phyloP scores from a whole-genome alignment of 2,329 filamentous ascomycete genomes.

The Fusarium equiseti region DNA sequence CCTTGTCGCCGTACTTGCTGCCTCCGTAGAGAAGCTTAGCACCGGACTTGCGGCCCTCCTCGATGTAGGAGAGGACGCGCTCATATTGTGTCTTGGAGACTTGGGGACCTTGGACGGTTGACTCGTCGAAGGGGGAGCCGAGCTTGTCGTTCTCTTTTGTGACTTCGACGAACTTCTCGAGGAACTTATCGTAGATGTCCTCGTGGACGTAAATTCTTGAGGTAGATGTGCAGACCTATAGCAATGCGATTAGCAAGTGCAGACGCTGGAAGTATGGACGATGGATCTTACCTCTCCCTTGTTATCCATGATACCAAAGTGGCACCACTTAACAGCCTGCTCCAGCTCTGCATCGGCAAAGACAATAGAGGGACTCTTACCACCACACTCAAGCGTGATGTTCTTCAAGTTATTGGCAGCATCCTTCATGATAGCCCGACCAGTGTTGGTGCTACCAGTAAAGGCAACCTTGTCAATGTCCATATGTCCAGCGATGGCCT shows the following conservation, averaged over 20 bases:
- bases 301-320: slow-evolving; percentile 62
- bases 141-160: slow-evolving; percentile 65
- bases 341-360: slow-evolving; percentile 71
- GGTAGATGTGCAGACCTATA: slow-evolving; percentile 67
- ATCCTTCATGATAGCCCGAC: slow-evolving; percentile 75
- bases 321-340: slow-evolving; percentile 67
- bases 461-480: slow-evolving; percentile 78
- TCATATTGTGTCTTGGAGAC: slow-evolving; percentile 74
- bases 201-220: slow-evolving; percentile 53
- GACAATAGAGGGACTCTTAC: slow-evolving; percentile 68
- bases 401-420: slow-evolving; percentile 70
- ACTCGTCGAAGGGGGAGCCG: slow-evolving; percentile 71
- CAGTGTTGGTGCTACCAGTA: slow-evolving; percentile 75
- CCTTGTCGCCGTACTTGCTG: slow-evolving; percentile 40
- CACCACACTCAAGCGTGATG: slow-evolving; percentile 69
- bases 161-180: slow-evolving; percentile 64
- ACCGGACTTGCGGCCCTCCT: slow-evolving; percentile 72
- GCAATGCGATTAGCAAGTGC: neutral
- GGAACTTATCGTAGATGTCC: neutral
- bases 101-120: slow-evolving; percentile 75
- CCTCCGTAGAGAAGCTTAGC: slow-evolving; percentile 64
- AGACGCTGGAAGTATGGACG: rapidly evolving
- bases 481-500: slow-evolving; percentile 71
- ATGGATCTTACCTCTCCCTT: slow-evolving; percentile 62
- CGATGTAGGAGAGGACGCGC: slow-evolving; percentile 73